These are phyloP conservation scores for Cupressus sempervirens DNA, from an alignment of 75 land plant genomes.

Conservation along the genomic window DNA sequence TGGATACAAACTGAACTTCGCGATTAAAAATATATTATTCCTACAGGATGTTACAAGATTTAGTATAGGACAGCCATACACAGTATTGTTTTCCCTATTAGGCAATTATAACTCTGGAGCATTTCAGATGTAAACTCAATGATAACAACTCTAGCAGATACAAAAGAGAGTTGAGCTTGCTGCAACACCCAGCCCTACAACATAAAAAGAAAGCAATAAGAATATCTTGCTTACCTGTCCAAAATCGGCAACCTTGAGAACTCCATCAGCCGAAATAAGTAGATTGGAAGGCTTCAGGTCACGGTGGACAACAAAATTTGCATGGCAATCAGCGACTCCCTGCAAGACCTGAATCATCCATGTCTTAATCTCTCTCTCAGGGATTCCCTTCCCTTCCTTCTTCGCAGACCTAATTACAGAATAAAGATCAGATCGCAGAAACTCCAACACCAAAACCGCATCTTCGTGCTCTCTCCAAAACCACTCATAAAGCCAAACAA, in stretches of 20 bases:
- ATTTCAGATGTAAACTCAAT: conserved; percentile 6
- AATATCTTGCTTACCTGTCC: conserved; percentile 57
- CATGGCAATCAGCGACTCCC: conserved; percentile 79
- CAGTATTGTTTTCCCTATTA: not conserved
- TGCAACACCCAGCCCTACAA: conserved; percentile 39
- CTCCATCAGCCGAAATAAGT: conserved; percentile 66
- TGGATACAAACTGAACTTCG: not conserved
- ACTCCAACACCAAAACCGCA: conserved; percentile 82
- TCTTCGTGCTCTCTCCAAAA: conserved; percentile 49
- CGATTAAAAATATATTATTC: not conserved
- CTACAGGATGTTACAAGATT: not conserved
- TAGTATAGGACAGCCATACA: not conserved
- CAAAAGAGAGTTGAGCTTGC: conserved; percentile 22
- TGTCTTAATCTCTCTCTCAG: conserved; percentile 54
- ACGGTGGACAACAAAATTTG: conserved; percentile 58
- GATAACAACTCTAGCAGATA: conserved; percentile 19
- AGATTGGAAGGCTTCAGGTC: conserved; percentile 91
- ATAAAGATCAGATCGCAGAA: conserved; percentile 52
- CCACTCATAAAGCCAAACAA: conserved; percentile 69
- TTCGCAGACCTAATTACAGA: conserved; percentile 42
- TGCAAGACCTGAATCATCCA: conserved; percentile 86
- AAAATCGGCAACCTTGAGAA: conserved; percentile 88
- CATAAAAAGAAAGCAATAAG: conserved; percentile 13
- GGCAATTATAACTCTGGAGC: not conserved
- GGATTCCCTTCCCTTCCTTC: conserved; percentile 22